Conservation (phyloP, 768 basidiomycete genomes). For the Boletus sp. region DNA sequence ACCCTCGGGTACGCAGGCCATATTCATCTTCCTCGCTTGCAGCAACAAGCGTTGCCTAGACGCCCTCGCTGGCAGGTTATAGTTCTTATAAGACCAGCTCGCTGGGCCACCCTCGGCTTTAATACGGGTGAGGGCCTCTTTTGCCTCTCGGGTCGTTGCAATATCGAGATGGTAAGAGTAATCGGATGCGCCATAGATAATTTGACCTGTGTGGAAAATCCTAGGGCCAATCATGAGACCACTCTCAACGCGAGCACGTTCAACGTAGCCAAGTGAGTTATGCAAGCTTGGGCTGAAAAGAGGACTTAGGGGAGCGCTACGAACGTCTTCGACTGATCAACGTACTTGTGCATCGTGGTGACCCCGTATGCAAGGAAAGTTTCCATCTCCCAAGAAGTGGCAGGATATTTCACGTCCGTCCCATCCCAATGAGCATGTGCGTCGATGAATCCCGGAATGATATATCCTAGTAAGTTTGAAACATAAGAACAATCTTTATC, state of each 20-base stretch:
- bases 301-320: background rate
- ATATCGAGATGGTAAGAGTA: conserved; percentile 69
- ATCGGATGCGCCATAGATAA: conserved; percentile 44
- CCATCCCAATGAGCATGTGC: conserved; percentile 76
- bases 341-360: conserved; percentile 74
- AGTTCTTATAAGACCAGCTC: conserved; percentile 77
- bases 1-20: conserved; percentile 75
- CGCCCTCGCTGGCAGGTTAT: conserved; percentile 66
- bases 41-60: conserved; percentile 65
- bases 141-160: conserved; percentile 58
- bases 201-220: conserved; percentile 66
- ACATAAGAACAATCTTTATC: background rate
- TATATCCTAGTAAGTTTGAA: conserved; percentile 43
- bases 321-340: background rate
- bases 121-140: conserved; percentile 63
- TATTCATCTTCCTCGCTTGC: conserved; percentile 58
- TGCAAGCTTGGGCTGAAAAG: conserved; percentile 57
- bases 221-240: conserved; percentile 69
- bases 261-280: conserved; percentile 60
- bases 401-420: conserved; percentile 49
- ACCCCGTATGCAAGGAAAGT: conserved; percentile 76
- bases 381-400: conserved; percentile 72
- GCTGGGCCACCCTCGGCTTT: conserved; percentile 71
- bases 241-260: conserved; percentile 66
- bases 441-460: conserved; percentile 73